Conservation (phyloP, 2,329 filamentous ascomycete species). For the Colletotrichum cuscutae region DNA sequence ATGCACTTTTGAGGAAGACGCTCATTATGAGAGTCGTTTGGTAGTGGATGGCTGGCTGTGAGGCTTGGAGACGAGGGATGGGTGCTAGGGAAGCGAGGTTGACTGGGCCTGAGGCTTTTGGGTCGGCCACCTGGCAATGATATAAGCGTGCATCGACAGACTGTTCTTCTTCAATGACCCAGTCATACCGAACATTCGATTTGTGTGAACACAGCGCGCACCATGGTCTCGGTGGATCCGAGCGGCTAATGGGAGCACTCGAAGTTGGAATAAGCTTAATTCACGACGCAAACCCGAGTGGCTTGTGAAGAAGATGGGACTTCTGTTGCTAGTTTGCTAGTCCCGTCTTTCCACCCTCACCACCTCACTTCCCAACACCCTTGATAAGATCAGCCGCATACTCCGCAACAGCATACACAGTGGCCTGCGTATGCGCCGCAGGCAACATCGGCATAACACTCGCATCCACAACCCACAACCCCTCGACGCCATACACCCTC, state of each 20-base stretch:
- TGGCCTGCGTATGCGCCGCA: slow-evolving; percentile 44
- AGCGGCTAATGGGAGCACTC: background rate
- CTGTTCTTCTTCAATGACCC: no score
- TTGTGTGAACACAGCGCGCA: background rate
- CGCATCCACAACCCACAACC: slow-evolving; percentile 48
- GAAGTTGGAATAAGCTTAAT: background rate
- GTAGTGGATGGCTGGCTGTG: no score
- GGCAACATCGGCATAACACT: slow-evolving; percentile 47
- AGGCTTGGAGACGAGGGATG: no score
- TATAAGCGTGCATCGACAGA: background rate
- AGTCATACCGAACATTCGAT: no score
- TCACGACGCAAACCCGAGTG: background rate
- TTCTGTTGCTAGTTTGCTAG: background rate
- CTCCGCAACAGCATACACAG: slow-evolving; percentile 45
- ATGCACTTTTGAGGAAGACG: background rate
- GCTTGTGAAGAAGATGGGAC: no score
- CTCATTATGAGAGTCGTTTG: no score
- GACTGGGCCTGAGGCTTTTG: background rate
- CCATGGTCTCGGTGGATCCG: background rate
- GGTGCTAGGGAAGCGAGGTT: background rate
- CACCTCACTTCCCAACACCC: background rate
- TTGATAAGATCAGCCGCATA: slow-evolving; percentile 45
- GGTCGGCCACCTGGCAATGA: background rate
- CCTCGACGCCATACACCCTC: slow-evolving; percentile 46
- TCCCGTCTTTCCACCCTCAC: background rate